Evolutionary conservation across 495 filamentous ascomycete species (phyloP).

Genomic region (Neurospora sublineolata): DNA sequence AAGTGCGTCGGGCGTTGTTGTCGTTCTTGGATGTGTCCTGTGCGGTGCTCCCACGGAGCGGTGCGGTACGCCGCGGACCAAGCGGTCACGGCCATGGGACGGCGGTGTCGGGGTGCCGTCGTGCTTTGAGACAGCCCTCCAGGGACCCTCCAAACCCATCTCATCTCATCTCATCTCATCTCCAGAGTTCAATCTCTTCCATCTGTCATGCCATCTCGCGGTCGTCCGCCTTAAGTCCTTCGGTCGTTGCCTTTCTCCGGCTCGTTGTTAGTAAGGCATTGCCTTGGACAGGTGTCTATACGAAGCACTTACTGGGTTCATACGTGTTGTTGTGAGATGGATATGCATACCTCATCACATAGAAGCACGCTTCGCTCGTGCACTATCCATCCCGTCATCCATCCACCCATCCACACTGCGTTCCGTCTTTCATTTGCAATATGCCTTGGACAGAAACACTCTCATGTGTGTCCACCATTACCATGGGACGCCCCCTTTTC

Average conservation of each 20-base stretch:
- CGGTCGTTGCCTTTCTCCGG: neutral
- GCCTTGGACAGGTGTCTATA: constrained; percentile 13
- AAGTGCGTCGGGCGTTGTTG: constrained; percentile 4
- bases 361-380: neutral
- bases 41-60: neutral
- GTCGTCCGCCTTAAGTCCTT: neutral
- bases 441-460: neutral
- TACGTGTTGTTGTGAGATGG: neutral
- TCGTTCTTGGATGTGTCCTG: neutral
- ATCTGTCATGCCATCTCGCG: neutral
- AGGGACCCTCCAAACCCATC: neutral
- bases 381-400: neutral
- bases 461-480: neutral
- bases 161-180: neutral
- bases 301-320: neutral
- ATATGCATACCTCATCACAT: neutral
- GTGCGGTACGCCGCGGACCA: neutral
- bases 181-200: neutral
- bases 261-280: constrained; percentile 5
- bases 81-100: neutral
- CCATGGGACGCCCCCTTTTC: neutral
- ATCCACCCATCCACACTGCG: neutral
- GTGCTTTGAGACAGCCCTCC: neutral
- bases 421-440: neutral
- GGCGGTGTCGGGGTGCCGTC: neutral